phyloP scores from a whole-genome alignment of 2,329 filamentous ascomycete genomes.

The Ascochyta clinopodiicola region DNA sequence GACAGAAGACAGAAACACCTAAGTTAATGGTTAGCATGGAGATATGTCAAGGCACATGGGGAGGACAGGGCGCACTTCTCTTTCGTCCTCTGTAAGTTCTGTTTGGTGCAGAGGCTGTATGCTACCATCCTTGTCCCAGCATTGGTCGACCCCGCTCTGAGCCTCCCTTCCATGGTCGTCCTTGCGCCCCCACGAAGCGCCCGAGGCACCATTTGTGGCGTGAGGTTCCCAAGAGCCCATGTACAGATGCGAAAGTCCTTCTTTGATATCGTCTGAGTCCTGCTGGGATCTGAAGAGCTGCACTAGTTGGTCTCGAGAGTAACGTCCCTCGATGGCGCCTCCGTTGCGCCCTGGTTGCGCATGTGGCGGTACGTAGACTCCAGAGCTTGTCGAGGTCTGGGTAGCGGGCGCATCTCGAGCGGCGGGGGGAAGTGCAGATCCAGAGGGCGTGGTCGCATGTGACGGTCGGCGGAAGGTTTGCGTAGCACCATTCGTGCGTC shows the following conservation, averaged over 20 bases:
- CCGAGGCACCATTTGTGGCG: conserved; percentile 67
- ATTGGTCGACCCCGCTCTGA: conserved; percentile 84
- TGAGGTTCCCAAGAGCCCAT: conserved; percentile 81
- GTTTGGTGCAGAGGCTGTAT: conserved; percentile 74
- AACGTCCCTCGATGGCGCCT: conserved; percentile 65
- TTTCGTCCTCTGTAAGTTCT: conserved; percentile 73
- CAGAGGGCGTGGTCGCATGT: conserved; percentile 61
- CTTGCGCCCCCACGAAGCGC: conserved; percentile 74
- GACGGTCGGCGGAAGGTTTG: conserved; percentile 72
- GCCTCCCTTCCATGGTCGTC: conserved; percentile 73
- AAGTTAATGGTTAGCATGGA: conserved; percentile 22
- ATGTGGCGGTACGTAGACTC: conserved; percentile 68
- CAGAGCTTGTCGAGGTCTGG: conserved; percentile 49
- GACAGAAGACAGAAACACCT: conserved; percentile 85
- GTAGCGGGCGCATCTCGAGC: conserved; percentile 38
- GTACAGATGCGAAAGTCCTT: conserved; percentile 72
- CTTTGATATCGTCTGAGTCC: conserved; percentile 60
- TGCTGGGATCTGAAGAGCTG: conserved; percentile 70
- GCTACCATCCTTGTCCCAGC: conserved; percentile 80
- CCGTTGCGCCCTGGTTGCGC: conserved; percentile 64
- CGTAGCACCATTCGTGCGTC: conserved; percentile 70
- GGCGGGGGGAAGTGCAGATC: conserved; percentile 44
- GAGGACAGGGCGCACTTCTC: conserved; percentile 59
- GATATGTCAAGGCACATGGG: background rate
- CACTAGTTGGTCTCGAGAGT: conserved; percentile 80